These are phyloP conservation scores for Cutaneotrichosporon daszewskae DNA, from an alignment of 1,284 basidiomycete species.

Conservation along the genomic window DNA sequence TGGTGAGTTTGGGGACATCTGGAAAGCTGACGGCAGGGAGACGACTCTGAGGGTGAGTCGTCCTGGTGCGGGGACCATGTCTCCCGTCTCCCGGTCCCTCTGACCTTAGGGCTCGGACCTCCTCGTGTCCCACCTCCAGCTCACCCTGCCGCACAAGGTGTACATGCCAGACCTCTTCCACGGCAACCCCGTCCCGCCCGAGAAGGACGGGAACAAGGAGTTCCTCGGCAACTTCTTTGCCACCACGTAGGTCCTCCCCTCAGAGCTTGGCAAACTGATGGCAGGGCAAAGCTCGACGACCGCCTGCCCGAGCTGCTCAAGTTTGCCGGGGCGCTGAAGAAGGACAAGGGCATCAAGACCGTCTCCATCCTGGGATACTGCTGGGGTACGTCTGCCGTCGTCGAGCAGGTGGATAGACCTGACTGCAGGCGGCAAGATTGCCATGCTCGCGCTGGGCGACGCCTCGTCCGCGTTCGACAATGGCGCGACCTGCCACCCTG, in stretches of 20 bases:
- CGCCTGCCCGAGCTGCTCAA: constrained; percentile 34
- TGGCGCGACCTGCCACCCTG: constrained; percentile 37
- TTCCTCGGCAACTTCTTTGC: constrained; percentile 35
- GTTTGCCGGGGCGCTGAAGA: constrained; percentile 29
- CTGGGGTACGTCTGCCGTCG: constrained; percentile 28
- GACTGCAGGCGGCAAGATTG: constrained; percentile 36
- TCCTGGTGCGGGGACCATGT: too few relatives aligned
- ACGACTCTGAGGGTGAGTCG: constrained; percentile 31
- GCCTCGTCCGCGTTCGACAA: constrained; percentile 20
- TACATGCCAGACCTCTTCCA: constrained; percentile 39
- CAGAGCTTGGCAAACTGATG: neutral
- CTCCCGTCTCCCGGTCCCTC: too few relatives aligned
- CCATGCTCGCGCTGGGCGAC: constrained; percentile 24
- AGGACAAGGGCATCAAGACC: constrained; percentile 21
- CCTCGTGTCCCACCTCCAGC: constrained; percentile 27
- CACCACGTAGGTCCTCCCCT: constrained; percentile 25
- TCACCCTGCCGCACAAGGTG: constrained; percentile 28
- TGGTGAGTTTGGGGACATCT: constrained; percentile 20
- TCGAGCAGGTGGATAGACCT: constrained; percentile 2
- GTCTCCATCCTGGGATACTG: constrained; percentile 40
- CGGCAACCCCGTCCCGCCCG: constrained; percentile 38
- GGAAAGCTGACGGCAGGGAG: constrained; percentile 28
- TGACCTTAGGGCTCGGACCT: constrained; percentile 32
- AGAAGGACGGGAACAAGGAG: constrained; percentile 39
- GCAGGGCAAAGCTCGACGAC: constrained; percentile 35